Percentiles rank a stretch among this genome's conserved stretches.
phyloP scores from a whole-genome alignment of 1,284 basidiomycete genomes.

The Ceratobasidium sp. region DNA sequence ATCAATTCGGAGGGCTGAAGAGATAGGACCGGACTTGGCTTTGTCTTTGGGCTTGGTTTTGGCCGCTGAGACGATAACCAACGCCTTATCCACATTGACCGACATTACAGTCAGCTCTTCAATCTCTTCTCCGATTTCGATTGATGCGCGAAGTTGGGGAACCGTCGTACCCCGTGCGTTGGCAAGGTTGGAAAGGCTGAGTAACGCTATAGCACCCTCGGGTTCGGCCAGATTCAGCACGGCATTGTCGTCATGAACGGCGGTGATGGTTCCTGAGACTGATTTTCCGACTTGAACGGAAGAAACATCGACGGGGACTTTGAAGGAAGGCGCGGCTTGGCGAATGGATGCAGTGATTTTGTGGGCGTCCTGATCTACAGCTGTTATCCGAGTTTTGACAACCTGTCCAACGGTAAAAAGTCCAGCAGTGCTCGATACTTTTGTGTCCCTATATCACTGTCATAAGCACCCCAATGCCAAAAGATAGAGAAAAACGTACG shows the following conservation, averaged over 20 bases:
- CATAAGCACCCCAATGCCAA: background rate
- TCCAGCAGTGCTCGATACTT: slow-evolving; percentile 73
- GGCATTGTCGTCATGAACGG: slow-evolving; percentile 88
- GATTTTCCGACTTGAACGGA: slow-evolving; percentile 81
- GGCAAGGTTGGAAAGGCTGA: slow-evolving; percentile 91
- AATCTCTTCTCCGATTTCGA: slow-evolving; percentile 81
- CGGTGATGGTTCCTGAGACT: slow-evolving; percentile 76
- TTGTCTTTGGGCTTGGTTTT: slow-evolving; percentile 59
- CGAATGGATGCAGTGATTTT: slow-evolving; percentile 89
- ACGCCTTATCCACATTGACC: slow-evolving; percentile 87
- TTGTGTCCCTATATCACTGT: slow-evolving; percentile 67
- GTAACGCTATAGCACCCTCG: slow-evolving; percentile 79
- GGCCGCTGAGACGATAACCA: slow-evolving; percentile 82
- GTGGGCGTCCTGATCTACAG: slow-evolving; percentile 72
- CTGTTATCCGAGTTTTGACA: slow-evolving; percentile 86
- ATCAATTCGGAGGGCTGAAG: slow-evolving; percentile 23
- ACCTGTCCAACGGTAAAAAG: slow-evolving; percentile 85
- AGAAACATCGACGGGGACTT: slow-evolving; percentile 71
- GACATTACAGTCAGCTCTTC: slow-evolving; percentile 88
- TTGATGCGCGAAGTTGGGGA: slow-evolving; percentile 74
- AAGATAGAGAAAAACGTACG: slow-evolving; percentile 63
- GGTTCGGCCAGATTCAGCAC: slow-evolving; percentile 77
- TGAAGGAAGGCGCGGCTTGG: slow-evolving; percentile 75
- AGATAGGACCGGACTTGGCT: slow-evolving; percentile 28
- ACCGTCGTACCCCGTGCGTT: slow-evolving; percentile 78